Base-by-base conservation (phyloP, 23 red algal species). In the Pyropia haitanensis region DNA sequence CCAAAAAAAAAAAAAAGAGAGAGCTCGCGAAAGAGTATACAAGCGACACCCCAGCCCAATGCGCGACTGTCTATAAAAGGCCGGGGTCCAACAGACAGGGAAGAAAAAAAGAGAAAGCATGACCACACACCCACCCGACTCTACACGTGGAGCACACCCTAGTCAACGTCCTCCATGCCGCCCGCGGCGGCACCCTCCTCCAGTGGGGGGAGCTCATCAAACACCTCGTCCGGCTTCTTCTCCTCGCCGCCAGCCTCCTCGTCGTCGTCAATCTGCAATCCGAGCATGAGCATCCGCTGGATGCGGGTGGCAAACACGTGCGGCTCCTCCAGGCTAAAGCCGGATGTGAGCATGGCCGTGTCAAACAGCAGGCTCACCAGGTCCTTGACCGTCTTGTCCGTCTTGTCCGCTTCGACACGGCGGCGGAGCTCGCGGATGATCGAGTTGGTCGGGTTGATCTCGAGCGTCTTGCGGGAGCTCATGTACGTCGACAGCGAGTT, bases 371-470 rank as follows among this genome's bases (percentile, higher is more conserved):
- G 56, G 55, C 82, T 95, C 2, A 95, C 82, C 16, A 95, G 65
- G 50, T 95, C 91, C 73, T 95, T 95, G 25, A 84, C 91, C 2
- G 91, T 95, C 72, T 95, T 95, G 53, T 95, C 91, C 1, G 82
- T 80, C 77, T 87, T 80, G 81, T 95, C 91, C 15, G 77, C 78
- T n/a, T 88, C 91, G 32, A 88, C 78, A 39, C 91, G 91, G 67
- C 79, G 71, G 26, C 77, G 49, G 24, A 95, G 62, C 65, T 95
- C 91, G 24, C 68, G 67, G 18, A 95, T 77, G 57, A 95, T 95
- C 2, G 91, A 65, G 72, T 95, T 95, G 8, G 51, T 44, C 27
- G 91, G 91, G 62, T 95, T 95, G 31, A 95, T 82, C 39, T 95
- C 91, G 63, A 95, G 82, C 22, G 81, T 95, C 71, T 95, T 95